Evolutionary conservation across 2,329 filamentous ascomycete genomes (phyloP).

Genomic region (Pezicula radicicola): DNA sequence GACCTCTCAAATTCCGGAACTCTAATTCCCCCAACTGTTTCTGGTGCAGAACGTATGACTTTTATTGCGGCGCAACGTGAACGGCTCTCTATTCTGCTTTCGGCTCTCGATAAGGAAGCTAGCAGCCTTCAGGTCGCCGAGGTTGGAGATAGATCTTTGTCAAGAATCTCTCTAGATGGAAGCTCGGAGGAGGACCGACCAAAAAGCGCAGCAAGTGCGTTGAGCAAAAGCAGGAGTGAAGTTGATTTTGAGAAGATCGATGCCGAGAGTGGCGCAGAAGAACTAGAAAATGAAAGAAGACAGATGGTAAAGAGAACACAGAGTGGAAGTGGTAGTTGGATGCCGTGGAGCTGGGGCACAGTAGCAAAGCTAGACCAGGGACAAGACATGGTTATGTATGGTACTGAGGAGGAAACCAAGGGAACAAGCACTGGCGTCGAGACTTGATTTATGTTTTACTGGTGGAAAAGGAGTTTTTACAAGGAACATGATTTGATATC

Average conservation of each 20-base stretch:
- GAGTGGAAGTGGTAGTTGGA: constrained; percentile 37
- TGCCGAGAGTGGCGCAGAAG: constrained; percentile 63
- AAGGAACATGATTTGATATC: too few relatives aligned
- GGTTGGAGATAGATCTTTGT: constrained; percentile 12
- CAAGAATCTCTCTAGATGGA: constrained; percentile 24
- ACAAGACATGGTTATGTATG: not conserved
- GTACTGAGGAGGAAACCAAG: not conserved
- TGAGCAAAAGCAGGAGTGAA: constrained; percentile 83
- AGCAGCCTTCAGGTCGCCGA: constrained; percentile 49
- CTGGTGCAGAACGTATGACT: constrained; percentile 63
- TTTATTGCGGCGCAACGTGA: constrained; percentile 81
- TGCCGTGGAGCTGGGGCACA: constrained; percentile 45
- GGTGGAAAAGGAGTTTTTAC: too few relatives aligned
- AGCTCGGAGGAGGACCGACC: constrained; percentile 22
- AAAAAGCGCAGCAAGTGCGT: constrained; percentile 38
- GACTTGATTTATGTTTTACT: not conserved
- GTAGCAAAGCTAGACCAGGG: constrained; percentile 9
- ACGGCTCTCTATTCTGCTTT: constrained; percentile 68
- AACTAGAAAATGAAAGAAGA: constrained; percentile 33
- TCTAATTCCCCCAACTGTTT: constrained; percentile 69
- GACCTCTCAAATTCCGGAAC: constrained; percentile 56
- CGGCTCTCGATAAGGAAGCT: constrained; percentile 78
- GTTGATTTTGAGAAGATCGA: constrained; percentile 88
- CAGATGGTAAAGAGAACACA: constrained; percentile 27
- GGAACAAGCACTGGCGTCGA: constrained; percentile 4